Base-by-base conservation (phyloP, 2,329 filamentous ascomycete species). In the Microdochium bolleyi region DNA sequence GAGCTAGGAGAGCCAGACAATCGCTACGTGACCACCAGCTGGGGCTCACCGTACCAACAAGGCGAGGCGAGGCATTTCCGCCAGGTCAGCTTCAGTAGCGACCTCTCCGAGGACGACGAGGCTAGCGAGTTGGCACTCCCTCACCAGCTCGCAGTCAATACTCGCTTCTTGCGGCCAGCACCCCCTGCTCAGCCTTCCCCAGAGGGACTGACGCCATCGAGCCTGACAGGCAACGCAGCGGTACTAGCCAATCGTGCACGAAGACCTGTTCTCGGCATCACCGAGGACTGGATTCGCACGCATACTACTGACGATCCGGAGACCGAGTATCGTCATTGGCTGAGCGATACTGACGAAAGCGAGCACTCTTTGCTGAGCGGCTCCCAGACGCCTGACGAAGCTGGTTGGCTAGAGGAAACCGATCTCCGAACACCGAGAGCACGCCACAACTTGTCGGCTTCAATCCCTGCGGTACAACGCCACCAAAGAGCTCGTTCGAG, bases 21-120 rank as follows among this genome's bases (percentile, higher is more conserved):
- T 44, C 70, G 68, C 54, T 83, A 80, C 67, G 77, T 78, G 55
- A 94, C 89, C 49, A 87, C 90, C 49, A 92, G 87, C 67, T 96
- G 92, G 91, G 92, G 92, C 53, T 96, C 91, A 52, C 92, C 92
- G 22, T 96, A 96, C 71, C 85, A 88, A 52, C 79, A 78, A 56
- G 79, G 85, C 38, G 86, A 80, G 53, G 68, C 67, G 60, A 69
- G 64, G 48, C 69, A 77, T 55, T 71, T 77, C 52, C 76, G 75
- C 51, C 70, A 70, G 52, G 70, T 73, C 56, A 82, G 79, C 60
- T 73, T 75, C 58, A 79, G 78, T 64, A 85, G 81, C 67, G 81
- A 78, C 60, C 70, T 70, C 54, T 84, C 80, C 2, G 80, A 83
- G 61, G 80, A 81, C 56, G 24, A 49, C 48, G 48, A 49, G 4